phyloP scores from a whole-genome alignment of 345 rosid species.

The Salix koriyanagi region DNA sequence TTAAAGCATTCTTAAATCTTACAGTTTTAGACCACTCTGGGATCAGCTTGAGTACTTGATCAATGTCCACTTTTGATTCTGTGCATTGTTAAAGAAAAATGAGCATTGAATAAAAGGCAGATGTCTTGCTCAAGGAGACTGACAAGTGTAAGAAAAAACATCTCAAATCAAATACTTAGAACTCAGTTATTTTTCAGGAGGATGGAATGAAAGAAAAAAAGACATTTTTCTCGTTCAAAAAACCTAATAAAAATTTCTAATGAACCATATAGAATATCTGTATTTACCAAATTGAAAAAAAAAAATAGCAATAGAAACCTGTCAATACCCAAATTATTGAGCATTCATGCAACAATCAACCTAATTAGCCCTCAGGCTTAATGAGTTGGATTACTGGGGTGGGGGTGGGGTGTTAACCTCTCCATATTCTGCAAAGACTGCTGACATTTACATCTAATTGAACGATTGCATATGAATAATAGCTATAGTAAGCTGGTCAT shows the following conservation, averaged over 20 bases:
- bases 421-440: background rate
- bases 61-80: slow-evolving; percentile 56
- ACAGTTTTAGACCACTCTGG: slow-evolving; percentile 81
- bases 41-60: slow-evolving; percentile 56
- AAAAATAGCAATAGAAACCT: too few relatives aligned
- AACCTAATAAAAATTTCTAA: too few relatives aligned
- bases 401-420: background rate
- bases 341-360: background rate
- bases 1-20: slow-evolving; percentile 31
- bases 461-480: slow-evolving; percentile 2
- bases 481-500: background rate
- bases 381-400: too few relatives aligned
- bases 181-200: background rate
- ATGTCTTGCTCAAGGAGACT: slow-evolving; percentile 7
- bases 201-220: background rate
- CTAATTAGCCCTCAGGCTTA: background rate
- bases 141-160: background rate
- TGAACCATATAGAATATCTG: background rate
- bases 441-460: background rate
- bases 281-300: background rate
- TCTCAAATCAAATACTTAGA: background rate
- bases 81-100: slow-evolving; percentile 25
- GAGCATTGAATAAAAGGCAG: slow-evolving; percentile 13
- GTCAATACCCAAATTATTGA: background rate
- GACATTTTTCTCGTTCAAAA: too few relatives aligned